These are phyloP conservation scores for Talaromyces albobiverticillius DNA, from an alignment of 2,329 filamentous ascomycete genomes.

Conservation along the genomic window DNA sequence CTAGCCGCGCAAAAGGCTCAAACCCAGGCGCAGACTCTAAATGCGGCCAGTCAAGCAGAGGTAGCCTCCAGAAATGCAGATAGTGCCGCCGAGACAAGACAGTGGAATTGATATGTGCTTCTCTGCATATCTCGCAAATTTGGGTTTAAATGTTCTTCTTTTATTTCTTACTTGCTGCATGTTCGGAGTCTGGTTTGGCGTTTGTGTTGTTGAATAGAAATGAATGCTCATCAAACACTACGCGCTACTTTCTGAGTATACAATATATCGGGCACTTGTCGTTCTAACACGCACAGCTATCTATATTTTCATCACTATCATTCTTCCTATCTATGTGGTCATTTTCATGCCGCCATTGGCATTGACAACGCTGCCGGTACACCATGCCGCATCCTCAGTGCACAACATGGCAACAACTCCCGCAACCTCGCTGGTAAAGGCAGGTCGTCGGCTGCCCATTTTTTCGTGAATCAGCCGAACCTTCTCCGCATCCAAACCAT, in stretches of 20 bases:
- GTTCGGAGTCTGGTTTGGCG: neutral
- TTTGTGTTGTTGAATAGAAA: neutral
- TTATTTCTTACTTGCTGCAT: neutral
- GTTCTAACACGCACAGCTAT: neutral
- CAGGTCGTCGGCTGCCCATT: constrained; percentile 57
- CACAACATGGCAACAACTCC: constrained; percentile 76
- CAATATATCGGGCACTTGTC: neutral
- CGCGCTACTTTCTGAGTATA: neutral
- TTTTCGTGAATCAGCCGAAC: constrained; percentile 60
- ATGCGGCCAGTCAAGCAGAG: constrained; percentile 66
- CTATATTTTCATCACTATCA: neutral
- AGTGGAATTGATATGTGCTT: constrained; percentile 59
- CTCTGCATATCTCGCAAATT: neutral
- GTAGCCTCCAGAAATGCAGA: constrained; percentile 66
- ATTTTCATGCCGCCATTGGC: constrained; percentile 75
- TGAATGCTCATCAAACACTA: neutral
- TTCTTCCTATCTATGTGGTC: constrained; percentile 26
- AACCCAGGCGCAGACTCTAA: constrained; percentile 65
- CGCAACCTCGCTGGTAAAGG: constrained; percentile 68
- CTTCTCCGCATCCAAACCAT: constrained; percentile 59
- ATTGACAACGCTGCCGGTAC: constrained; percentile 74
- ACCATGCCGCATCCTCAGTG: constrained; percentile 68
- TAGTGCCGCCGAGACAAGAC: constrained; percentile 54
- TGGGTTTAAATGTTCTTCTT: neutral
- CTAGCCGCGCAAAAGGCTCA: constrained; percentile 73